phyloP scores from a whole-genome alignment of 495 filamentous ascomycete species.

The Beverwykella pulmonaria region DNA sequence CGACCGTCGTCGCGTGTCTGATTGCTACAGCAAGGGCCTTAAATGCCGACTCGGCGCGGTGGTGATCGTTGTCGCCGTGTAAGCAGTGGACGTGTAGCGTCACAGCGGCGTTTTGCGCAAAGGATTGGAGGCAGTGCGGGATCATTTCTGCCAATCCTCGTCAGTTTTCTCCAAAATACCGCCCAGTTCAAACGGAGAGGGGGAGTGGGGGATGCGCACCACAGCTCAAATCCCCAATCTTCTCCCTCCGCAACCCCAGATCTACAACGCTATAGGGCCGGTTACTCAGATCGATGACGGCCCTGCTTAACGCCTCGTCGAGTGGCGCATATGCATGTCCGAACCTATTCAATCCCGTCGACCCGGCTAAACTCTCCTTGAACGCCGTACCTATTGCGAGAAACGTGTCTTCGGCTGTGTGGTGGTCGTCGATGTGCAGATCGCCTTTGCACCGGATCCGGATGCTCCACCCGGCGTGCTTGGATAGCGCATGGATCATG shows the following conservation, averaged over 20 bases:
- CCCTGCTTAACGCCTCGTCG: constrained; percentile 91
- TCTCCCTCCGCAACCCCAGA: constrained; percentile 78
- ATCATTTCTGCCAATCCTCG: constrained; percentile 79
- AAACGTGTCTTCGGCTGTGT: constrained; percentile 95
- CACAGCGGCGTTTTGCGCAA: constrained; percentile 85
- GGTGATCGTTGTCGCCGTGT: constrained; percentile 91
- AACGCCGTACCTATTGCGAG: constrained; percentile 88
- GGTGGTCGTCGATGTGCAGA: constrained; percentile 96
- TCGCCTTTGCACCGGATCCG: constrained; percentile 81
- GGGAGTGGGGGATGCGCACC: not conserved
- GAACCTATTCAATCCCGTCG: constrained; percentile 83
- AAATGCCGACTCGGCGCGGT: constrained; percentile 94
- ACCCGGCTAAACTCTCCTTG: constrained; percentile 70
- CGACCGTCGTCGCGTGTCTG: constrained; percentile 68
- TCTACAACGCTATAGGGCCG: constrained; percentile 83
- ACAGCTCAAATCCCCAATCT: constrained; percentile 86
- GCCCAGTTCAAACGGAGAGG: too few relatives aligned
- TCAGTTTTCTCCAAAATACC: too few relatives aligned
- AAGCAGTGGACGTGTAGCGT: constrained; percentile 92
- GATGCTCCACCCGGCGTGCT: constrained; percentile 92
- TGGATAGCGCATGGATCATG: constrained; percentile 96
- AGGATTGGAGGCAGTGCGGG: constrained; percentile 90
- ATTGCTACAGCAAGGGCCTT: constrained; percentile 92
- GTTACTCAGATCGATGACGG: constrained; percentile 91
- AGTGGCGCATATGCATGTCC: constrained; percentile 88